These are phyloP conservation scores for Evernia prunastri DNA, from an alignment of 495 filamentous ascomycete genomes.

Conservation along the genomic window DNA sequence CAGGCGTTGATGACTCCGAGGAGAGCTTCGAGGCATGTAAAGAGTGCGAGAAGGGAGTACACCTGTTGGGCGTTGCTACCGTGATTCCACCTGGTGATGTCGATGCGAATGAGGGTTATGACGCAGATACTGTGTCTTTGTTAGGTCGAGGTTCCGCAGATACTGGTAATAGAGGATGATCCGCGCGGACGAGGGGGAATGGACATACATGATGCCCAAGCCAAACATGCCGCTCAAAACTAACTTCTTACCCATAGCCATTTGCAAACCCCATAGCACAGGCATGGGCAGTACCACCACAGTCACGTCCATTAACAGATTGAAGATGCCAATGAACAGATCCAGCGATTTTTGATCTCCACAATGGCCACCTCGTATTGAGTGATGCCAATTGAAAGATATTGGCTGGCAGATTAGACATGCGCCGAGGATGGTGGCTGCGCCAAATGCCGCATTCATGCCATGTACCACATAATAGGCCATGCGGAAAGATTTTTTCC, in stretches of 20 bases:
- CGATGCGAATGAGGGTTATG: conserved; percentile 15
- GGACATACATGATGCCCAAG: conserved; percentile 22
- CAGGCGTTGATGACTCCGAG: conserved; percentile 25
- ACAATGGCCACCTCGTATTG: conserved; percentile 27
- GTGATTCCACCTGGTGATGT: conserved; percentile 8
- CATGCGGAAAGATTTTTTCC: conserved; percentile 31
- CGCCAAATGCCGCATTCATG: conserved; percentile 17
- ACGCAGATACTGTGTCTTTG: conserved; percentile 16
- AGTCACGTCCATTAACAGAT: conserved; percentile 34
- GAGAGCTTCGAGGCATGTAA: conserved; percentile 18
- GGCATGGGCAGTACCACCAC: conserved; percentile 42
- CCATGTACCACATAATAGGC: conserved; percentile 30
- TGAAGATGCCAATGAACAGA: conserved; percentile 29
- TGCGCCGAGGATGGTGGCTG: conserved; percentile 25
- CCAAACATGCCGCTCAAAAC: conserved; percentile 25
- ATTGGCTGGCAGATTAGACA: conserved; percentile 36
- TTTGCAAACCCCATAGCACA: conserved; percentile 37
- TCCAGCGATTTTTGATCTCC: conserved; percentile 32
- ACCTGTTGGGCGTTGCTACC: conserved; percentile 15
- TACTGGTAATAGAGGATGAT: no score
- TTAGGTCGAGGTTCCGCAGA: neutral
- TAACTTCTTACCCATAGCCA: conserved; percentile 33
- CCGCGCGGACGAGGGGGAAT: neutral
- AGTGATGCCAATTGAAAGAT: conserved; percentile 29
- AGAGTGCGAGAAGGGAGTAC: conserved; percentile 20